These are phyloP conservation scores for Didymella sp. DNA, from an alignment of 2,329 filamentous ascomycete species.

Conservation along the genomic window DNA sequence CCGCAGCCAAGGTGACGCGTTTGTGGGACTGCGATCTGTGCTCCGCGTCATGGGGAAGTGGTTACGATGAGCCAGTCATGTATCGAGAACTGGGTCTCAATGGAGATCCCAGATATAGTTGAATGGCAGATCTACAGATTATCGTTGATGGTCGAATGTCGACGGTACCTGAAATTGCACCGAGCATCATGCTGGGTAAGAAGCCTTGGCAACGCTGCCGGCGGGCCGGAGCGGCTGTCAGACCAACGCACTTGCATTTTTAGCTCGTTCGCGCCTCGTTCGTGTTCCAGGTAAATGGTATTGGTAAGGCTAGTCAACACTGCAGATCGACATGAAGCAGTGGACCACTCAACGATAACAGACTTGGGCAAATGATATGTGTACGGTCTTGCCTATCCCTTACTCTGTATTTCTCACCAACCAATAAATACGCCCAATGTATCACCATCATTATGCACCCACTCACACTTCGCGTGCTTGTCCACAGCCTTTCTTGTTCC, in stretches of 20 bases:
- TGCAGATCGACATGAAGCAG: no score
- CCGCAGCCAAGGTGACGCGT: slow-evolving; percentile 17
- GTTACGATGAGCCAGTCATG: slow-evolving; percentile 4
- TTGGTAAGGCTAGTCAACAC: not conserved
- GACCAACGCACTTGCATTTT: slow-evolving; percentile 11
- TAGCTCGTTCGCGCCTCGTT: slow-evolving; percentile 7
- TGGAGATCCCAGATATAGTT: not conserved
- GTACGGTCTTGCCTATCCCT: no score
- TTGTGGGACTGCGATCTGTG: slow-evolving; percentile 17
- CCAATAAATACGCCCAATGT: no score
- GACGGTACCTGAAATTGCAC: slow-evolving; percentile 7
- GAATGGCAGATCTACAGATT: not conserved
- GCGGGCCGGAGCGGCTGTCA: not conserved
- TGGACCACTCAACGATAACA: no score
- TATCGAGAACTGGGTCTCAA: not conserved
- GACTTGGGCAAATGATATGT: no score
- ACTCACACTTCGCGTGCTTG: no score
- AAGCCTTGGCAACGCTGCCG: slow-evolving; percentile 4
- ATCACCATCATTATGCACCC: not conserved
- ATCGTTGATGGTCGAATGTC: not conserved
- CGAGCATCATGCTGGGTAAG: slow-evolving; percentile 10
- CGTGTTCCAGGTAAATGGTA: not conserved
- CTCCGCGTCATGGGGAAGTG: not conserved
- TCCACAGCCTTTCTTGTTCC: no score
- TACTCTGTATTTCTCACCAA: no score